Evolutionary conservation across 1,284 basidiomycete genomes (phyloP).

Genomic region (Puccinia coronata): DNA sequence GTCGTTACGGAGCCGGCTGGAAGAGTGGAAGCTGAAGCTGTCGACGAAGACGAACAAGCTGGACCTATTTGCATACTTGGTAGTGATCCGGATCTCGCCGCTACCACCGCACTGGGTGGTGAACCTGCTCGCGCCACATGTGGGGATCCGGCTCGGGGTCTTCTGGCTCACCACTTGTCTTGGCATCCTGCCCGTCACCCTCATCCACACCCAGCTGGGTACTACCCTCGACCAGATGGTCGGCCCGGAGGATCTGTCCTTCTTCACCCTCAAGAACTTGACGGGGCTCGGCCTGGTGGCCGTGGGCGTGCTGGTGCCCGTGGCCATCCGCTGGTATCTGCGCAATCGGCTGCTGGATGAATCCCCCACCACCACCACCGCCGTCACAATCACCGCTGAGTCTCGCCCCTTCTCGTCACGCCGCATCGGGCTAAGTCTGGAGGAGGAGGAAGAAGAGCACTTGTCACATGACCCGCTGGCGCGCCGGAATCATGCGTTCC

Average conservation of each 20-base stretch:
- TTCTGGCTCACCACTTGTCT: constrained; percentile 91
- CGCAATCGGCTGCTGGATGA: no score
- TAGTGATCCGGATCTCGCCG: constrained; percentile 74
- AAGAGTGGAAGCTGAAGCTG: constrained; percentile 6
- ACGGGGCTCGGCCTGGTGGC: constrained; percentile 25
- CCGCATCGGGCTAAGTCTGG: constrained; percentile 16
- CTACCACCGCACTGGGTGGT: constrained; percentile 92
- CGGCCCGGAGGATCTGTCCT: constrained; percentile 39
- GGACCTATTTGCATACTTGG: constrained; percentile 13
- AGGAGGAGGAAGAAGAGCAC: not conserved
- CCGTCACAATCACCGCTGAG: not conserved
- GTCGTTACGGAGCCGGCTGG: constrained; percentile 1
- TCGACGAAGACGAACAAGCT: constrained; percentile 34
- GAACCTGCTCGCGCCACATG: constrained; percentile 88
- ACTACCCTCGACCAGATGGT: constrained; percentile 65
- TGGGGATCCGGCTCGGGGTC: constrained; percentile 77
- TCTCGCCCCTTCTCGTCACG: not conserved
- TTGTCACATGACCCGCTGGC: not conserved
- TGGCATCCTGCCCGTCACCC: constrained; percentile 84
- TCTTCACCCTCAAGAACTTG: constrained; percentile 35
- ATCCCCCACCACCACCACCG: not conserved
- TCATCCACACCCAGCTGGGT: constrained; percentile 95
- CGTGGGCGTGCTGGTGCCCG: constrained; percentile 26
- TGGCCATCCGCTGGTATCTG: constrained; percentile 37
- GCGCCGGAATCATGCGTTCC: not conserved